Conservation (phyloP, 179 eudicot genomes). For the Gypsophila paniculata region DNA sequence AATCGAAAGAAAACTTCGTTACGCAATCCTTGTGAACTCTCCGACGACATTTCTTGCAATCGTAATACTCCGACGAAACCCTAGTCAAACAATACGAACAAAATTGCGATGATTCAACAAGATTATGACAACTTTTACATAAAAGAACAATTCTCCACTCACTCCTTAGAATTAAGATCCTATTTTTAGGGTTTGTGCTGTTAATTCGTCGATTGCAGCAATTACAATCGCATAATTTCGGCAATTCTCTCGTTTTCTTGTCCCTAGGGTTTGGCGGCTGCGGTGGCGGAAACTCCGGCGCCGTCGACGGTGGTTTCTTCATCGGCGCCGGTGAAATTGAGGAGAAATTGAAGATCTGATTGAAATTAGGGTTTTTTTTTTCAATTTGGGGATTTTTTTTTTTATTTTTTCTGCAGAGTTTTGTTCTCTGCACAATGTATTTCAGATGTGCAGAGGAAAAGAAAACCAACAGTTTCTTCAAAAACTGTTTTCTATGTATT, state of each 20-base stretch:
- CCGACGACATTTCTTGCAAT: conserved; percentile 36
- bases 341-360: not conserved
- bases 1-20: conserved; percentile 31
- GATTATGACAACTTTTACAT: conserved; percentile 45
- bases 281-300: conserved; percentile 28
- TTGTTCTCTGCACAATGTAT: conserved; percentile 1
- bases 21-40: conserved; percentile 52
- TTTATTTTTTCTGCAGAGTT: not conserved
- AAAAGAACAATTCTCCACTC: conserved; percentile 77
- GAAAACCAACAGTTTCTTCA: not conserved
- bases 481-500: not conserved
- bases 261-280: conserved; percentile 12
- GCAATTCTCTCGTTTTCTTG: conserved; percentile 66
- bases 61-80: conserved; percentile 17
- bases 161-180: conserved; percentile 52
- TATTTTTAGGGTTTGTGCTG: conserved; percentile 50
- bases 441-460: not conserved
- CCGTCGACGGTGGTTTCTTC: conserved; percentile 23
- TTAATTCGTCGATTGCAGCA: conserved; percentile 53
- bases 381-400: not conserved
- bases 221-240: conserved; percentile 70
- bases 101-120: conserved; percentile 36
- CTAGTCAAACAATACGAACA: conserved; percentile 65
- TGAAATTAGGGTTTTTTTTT: conserved; percentile 22
- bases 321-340: conserved; percentile 19